A percentile compares a stretch with the other conserved stretches of the same genome.
These are phyloP conservation scores for Polyrhizophydium stewartii DNA, from an alignment of 371 early-diverging fungal genomes.

Conservation along the genomic window DNA sequence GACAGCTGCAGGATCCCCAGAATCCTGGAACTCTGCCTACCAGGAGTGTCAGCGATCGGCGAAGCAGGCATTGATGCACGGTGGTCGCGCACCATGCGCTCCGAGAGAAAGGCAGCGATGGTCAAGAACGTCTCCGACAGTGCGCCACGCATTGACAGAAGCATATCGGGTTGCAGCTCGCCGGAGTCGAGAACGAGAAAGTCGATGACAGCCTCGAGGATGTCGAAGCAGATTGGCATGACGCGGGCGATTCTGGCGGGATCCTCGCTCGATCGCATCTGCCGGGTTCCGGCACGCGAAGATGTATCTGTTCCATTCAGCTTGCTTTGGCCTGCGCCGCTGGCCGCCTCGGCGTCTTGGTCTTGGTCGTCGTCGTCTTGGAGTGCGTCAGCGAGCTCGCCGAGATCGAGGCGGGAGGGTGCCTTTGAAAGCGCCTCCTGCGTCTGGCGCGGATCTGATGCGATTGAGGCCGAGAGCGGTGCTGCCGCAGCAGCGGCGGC, in stretches of 20 bases:
- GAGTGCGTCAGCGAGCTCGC: too few species aligned
- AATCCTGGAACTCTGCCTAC: slow-evolving; percentile 4
- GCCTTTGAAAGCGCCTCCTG: too few species aligned
- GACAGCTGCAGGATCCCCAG: not conserved
- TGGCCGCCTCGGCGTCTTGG: too few species aligned
- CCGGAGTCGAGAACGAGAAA: slow-evolving; percentile 16
- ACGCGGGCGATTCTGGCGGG: slow-evolving; percentile 6
- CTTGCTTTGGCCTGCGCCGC: too few species aligned
- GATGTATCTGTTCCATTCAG: too few species aligned
- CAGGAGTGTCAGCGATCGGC: not conserved
- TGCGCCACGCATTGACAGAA: slow-evolving; percentile 8
- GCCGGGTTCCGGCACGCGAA: too few species aligned
- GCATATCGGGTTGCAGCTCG: not conserved
- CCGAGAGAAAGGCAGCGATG: slow-evolving; percentile 5
- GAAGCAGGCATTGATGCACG: not conserved
- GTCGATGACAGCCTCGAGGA: slow-evolving; percentile 42
- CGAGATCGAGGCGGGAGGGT: too few species aligned
- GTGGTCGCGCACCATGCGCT: slow-evolving; percentile 1
- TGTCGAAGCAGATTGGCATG: slow-evolving; percentile 43
- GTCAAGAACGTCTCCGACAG: slow-evolving; percentile 8
- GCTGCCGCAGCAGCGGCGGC: too few species aligned
- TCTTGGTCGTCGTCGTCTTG: too few species aligned
- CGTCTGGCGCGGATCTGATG: too few species aligned
- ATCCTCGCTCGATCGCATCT: too few species aligned
- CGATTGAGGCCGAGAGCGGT: too few species aligned